These are phyloP conservation scores for Saccharomycopsis capsularis DNA, from an alignment of 805 yeast genomes.

Conservation along the genomic window DNA sequence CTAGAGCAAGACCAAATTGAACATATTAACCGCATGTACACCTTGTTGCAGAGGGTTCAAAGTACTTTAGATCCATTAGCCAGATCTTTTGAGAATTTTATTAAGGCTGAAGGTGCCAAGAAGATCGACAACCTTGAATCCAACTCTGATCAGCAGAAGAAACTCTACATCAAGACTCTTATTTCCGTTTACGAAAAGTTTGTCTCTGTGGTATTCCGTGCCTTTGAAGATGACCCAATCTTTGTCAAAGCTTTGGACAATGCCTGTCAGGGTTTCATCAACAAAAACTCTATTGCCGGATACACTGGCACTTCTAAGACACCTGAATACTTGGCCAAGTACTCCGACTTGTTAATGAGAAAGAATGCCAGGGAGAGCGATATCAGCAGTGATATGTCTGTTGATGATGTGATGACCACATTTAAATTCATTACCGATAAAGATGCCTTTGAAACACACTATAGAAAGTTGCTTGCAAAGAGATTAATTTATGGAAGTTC, in stretches of 20 bases:
- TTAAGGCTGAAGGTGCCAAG: conserved; percentile 54
- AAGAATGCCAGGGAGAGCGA: conserved; percentile 66
- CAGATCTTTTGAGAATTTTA: conserved; percentile 61
- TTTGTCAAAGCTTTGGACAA: conserved; percentile 83
- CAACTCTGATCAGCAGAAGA: conserved; percentile 49
- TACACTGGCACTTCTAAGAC: conserved; percentile 57
- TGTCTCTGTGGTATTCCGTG: conserved; percentile 51
- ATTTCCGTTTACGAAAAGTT: conserved; percentile 64
- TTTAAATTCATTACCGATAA: conserved; percentile 87
- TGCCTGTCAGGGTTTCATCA: conserved; percentile 82
- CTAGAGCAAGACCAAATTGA: conserved; percentile 64
- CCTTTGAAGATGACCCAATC: conserved; percentile 67
- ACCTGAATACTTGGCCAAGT: conserved; percentile 86
- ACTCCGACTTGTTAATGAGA: conserved; percentile 76
- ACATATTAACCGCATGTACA: conserved; percentile 74
- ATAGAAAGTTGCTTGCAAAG: conserved; percentile 81
- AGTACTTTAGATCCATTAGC: conserved; percentile 74
- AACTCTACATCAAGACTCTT: conserved; percentile 69
- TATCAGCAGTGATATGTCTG: conserved; percentile 60
- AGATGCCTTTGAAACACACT: conserved; percentile 90
- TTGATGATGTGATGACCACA: conserved; percentile 78
- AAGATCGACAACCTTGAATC: conserved; percentile 48
- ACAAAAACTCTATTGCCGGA: conserved; percentile 69
- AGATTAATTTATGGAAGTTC: conserved; percentile 84
- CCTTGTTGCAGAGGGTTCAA: conserved; percentile 69